phyloP scores from a whole-genome alignment of 192 early-diverging fungal species.

The Backusella liffmaniae region DNA sequence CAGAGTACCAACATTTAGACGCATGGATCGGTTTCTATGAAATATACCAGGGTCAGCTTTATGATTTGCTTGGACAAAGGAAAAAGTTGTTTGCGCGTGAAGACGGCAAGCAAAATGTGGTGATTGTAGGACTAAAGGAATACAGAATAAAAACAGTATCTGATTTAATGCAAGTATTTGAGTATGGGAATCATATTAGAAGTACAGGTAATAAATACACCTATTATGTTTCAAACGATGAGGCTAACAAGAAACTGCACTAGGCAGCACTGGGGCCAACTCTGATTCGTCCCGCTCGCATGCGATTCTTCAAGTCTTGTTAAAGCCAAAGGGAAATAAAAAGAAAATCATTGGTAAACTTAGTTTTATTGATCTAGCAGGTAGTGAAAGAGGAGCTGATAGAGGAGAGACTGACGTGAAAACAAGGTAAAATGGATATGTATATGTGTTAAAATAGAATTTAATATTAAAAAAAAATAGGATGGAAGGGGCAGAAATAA shows the following conservation, averaged over 20 bases:
- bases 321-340: slow-evolving; percentile 67
- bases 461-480: slow-evolving; percentile 35
- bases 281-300: slow-evolving; percentile 97
- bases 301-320: slow-evolving; percentile 91
- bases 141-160: slow-evolving; percentile 82
- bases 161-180: slow-evolving; percentile 91
- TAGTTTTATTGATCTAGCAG: slow-evolving; percentile 97
- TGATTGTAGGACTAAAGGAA: slow-evolving; percentile 87
- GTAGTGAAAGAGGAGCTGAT: slow-evolving; percentile 97
- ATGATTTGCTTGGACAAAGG: slow-evolving; percentile 89
- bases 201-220: slow-evolving; percentile 74
- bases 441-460: not conserved
- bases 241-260: slow-evolving; percentile 12
- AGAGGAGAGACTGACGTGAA: slow-evolving; percentile 91
- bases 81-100: slow-evolving; percentile 94
- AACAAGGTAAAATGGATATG: slow-evolving; percentile 61
- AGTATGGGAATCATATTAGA: slow-evolving; percentile 83
- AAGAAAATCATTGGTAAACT: slow-evolving; percentile 79
- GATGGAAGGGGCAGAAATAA: slow-evolving; percentile 99
- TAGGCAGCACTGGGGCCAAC: slow-evolving; percentile 85
- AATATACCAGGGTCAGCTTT: slow-evolving; percentile 96
- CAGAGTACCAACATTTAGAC: slow-evolving; percentile 71
- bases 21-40: slow-evolving; percentile 95
- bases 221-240: slow-evolving; percentile 27
- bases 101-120: slow-evolving; percentile 94